These are phyloP conservation scores for Vararia minispora DNA, from an alignment of 768 basidiomycete genomes.

Conservation along the genomic window DNA sequence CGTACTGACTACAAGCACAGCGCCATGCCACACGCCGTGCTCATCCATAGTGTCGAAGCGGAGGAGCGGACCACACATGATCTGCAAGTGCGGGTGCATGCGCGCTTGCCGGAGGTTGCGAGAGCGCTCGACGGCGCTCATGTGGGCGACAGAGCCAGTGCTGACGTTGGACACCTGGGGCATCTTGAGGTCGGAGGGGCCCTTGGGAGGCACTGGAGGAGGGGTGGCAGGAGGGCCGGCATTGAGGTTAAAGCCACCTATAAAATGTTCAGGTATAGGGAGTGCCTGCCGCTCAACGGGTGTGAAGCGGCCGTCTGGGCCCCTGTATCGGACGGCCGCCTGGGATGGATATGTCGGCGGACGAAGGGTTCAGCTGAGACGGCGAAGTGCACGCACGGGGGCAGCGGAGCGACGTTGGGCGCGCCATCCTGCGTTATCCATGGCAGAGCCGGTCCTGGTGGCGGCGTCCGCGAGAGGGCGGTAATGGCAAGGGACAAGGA, in stretches of 20 bases:
- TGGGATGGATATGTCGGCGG: constrained; percentile 22
- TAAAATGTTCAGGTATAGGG: constrained; percentile 52
- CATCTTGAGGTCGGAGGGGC: neutral
- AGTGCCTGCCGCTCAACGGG: constrained; percentile 47
- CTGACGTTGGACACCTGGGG: constrained; percentile 4
- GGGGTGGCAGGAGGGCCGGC: constrained; percentile 19
- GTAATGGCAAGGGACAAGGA: neutral
- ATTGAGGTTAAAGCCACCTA: constrained; percentile 40
- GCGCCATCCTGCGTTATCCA: constrained; percentile 76
- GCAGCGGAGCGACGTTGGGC: constrained; percentile 52
- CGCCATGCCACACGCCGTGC: constrained; percentile 76
- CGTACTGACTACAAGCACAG: constrained; percentile 80
- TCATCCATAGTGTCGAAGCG: constrained; percentile 83
- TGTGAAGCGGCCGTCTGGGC: constrained; percentile 37
- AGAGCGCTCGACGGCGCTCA: constrained; percentile 60
- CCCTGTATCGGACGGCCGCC: constrained; percentile 21
- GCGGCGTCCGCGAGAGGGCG: neutral
- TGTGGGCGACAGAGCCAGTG: constrained; percentile 26
- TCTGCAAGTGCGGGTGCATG: constrained; percentile 77
- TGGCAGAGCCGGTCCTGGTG: constrained; percentile 17
- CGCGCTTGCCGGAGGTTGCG: constrained; percentile 41
- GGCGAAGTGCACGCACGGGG: constrained; percentile 14
- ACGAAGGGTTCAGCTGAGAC: constrained; percentile 11
- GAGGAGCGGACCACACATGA: constrained; percentile 88
- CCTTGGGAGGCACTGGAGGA: constrained; percentile 43